phyloP scores from a whole-genome alignment of 345 rosid species.

The Pistacia vera region DNA sequence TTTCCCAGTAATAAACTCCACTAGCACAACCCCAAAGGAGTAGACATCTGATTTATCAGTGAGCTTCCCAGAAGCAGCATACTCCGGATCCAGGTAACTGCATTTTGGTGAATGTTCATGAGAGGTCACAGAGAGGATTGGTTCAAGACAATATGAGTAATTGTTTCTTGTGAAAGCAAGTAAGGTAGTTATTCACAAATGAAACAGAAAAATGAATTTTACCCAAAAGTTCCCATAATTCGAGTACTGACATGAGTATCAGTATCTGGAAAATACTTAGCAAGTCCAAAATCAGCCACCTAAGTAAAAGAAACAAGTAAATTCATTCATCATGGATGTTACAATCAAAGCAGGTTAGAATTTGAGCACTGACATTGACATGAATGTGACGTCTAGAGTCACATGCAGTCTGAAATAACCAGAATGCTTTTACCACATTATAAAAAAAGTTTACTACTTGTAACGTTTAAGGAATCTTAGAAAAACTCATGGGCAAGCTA shows the following conservation, averaged over 20 bases:
- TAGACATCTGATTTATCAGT: conserved; percentile 88
- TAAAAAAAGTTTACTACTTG: background rate
- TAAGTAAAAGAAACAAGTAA: conserved; percentile 30
- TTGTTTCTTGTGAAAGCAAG: background rate
- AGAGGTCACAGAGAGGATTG: background rate
- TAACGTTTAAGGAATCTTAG: too few relatives aligned
- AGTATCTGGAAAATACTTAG: conserved; percentile 64
- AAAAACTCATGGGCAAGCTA: background rate
- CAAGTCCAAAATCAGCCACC: conserved; percentile 98
- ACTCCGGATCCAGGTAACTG: conserved; percentile 95
- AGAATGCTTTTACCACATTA: background rate
- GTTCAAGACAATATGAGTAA: background rate
- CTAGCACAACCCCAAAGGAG: conserved; percentile 85
- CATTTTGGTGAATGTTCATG: conserved; percentile 11
- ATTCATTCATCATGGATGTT: background rate
- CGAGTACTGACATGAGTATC: conserved; percentile 92
- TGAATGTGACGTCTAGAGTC: background rate
- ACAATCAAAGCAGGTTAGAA: background rate
- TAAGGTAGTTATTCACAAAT: background rate
- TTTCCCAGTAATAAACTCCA: conserved; percentile 80
- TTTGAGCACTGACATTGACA: background rate
- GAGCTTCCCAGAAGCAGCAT: conserved; percentile 85
- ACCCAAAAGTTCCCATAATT: conserved; percentile 98
- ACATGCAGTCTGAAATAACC: background rate
- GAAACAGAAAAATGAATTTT: conserved; percentile 20